Evolutionary conservation across 2,329 filamentous ascomycete species (phyloP), one percentile per base, ranked within the genome.

Genomic region (Sphaerulina vaccinii): DNA sequence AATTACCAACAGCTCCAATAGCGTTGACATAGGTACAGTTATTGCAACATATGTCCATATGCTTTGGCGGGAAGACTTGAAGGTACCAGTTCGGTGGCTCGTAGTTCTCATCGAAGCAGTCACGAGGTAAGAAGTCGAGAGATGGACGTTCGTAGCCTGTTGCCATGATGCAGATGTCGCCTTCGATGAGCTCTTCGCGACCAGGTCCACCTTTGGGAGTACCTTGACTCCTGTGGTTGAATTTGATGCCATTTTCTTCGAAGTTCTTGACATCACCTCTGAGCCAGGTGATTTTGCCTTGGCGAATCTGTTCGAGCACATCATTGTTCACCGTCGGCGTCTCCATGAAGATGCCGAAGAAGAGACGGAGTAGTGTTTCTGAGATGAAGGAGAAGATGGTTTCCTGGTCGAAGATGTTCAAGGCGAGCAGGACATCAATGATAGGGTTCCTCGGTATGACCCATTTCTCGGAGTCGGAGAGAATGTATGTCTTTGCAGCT

Each of bases 311-410:
- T 41, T 87, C 76, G 70, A 95, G 86, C 1, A 95, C 80, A 39
- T 90, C 84, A 13, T 84, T 86, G 69, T 93, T 95, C 19, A 93
- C 61, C 87, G 93, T 92, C 0, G 89, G 89, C 0, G 89, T 95
- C 45, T 88, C 86, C 22, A 80, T 90, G 68, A 90, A 95, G n/a
- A 93, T 73, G 7, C 88, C 88, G 74, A 95, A 95, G 73, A 92
- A 80, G 57, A 85, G 82, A 55, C 83, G 83, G 0, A 95, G 79
- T 0, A 95, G 72, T 38, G 76, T 76, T 68, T 95, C 89, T 0
- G 90, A 89, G 33, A 95, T 85, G 76, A 84, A 89, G 1, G 86
- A 89, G 15, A 93, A 71, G 0, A 80, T 67, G 52, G 86, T 93
- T 68, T 93, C 86, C 27, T 57, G 49, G 1, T 88, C 89, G 54